These are phyloP conservation scores for Pleurotus djamor DNA, from an alignment of 768 basidiomycete genomes.

Conservation along the genomic window DNA sequence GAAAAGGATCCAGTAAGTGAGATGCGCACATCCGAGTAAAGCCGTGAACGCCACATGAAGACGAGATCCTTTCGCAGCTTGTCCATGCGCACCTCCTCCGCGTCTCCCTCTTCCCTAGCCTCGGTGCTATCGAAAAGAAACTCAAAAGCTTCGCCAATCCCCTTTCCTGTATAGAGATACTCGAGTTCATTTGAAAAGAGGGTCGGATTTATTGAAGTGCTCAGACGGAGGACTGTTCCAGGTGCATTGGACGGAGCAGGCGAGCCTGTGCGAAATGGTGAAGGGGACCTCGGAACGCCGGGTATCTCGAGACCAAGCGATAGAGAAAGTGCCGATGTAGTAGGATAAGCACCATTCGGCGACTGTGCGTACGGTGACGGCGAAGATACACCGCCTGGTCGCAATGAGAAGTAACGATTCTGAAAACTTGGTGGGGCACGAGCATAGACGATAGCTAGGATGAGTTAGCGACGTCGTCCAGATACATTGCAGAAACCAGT, in stretches of 20 bases:
- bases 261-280: conserved; percentile 41
- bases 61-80: conserved; percentile 92
- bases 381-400: conserved; percentile 56
- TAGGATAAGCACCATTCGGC: conserved; percentile 46
- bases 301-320: conserved; percentile 41
- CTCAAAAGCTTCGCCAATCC: conserved; percentile 84
- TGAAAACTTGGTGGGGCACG: conserved; percentile 93
- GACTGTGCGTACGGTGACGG: conserved; percentile 44
- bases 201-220: conserved; percentile 68
- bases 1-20: conserved; percentile 71
- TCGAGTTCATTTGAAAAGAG: conserved; percentile 91
- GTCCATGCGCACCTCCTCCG: conserved; percentile 60
- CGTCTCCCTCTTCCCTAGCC: conserved; percentile 43
- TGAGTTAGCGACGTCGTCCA: background rate
- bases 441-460: conserved; percentile 86
- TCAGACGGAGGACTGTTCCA: conserved; percentile 55
- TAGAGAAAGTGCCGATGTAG: conserved; percentile 62
- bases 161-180: conserved; percentile 92
- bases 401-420: conserved; percentile 81
- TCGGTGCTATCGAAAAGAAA: conserved; percentile 77
- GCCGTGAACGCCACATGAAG: conserved; percentile 94
- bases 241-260: conserved; percentile 41
- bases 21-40: conserved; percentile 91
- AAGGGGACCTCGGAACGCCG: conserved; percentile 42
- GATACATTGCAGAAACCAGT: conserved; percentile 14